Conservation (phyloP, 257 asterid species). For the Linaria vulgaris region DNA sequence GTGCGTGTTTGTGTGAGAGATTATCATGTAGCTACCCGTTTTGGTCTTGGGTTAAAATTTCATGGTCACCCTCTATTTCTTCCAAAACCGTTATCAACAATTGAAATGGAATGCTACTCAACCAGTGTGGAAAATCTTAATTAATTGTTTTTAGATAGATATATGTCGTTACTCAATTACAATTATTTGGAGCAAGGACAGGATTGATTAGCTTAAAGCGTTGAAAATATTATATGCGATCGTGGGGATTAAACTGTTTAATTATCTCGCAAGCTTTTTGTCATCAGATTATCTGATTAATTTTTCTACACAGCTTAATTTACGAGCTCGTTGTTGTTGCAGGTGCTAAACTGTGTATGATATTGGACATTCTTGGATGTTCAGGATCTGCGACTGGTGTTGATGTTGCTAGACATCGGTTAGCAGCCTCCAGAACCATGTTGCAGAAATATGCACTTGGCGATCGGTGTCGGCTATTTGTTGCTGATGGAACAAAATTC, state of each 20-base stretch:
- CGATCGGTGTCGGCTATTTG: slow-evolving; percentile 81
- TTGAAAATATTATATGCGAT: neutral
- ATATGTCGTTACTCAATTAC: neutral
- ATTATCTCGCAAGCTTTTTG: slow-evolving; percentile 9
- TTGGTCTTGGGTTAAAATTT: too few species aligned
- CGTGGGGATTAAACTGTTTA: neutral
- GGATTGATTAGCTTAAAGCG: neutral
- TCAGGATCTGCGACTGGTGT: slow-evolving; percentile 92
- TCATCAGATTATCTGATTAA: slow-evolving; percentile 13
- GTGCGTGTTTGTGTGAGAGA: too few species aligned
- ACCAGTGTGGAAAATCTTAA: neutral
- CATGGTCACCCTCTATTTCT: neutral
- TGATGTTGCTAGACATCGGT: slow-evolving; percentile 79
- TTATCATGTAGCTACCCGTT: too few species aligned
- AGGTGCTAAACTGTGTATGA: slow-evolving; percentile 98
- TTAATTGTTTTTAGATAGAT: too few species aligned
- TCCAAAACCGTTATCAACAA: too few species aligned
- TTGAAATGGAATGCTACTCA: neutral
- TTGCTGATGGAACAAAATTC: slow-evolving; percentile 89
- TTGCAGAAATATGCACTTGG: slow-evolving; percentile 77
- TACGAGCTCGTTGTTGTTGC: slow-evolving; percentile 30
- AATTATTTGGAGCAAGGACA: neutral
- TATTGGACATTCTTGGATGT: slow-evolving; percentile 72
- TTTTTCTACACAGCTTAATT: neutral
- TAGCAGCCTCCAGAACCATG: slow-evolving; percentile 94